Conservation (phyloP, 768 basidiomycete species). For the Boletus sensibilis region DNA sequence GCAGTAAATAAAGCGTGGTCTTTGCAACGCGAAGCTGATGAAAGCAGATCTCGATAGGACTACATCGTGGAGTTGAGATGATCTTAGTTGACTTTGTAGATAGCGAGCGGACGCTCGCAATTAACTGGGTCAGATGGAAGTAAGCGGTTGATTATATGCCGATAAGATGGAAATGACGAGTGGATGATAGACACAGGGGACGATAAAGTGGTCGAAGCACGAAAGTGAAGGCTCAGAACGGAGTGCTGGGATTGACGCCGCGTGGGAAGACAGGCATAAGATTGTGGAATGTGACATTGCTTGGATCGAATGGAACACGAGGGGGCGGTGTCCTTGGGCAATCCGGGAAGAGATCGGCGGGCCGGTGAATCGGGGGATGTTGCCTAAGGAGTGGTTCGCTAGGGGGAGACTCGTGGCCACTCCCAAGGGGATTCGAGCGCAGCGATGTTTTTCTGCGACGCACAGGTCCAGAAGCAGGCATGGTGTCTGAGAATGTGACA, state of each 20-base stretch:
- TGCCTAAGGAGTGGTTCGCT: constrained; percentile 17
- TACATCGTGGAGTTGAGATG: constrained; percentile 33
- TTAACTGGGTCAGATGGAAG: constrained; percentile 31
- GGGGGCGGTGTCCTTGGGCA: constrained; percentile 37
- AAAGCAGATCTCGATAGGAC: constrained; percentile 23
- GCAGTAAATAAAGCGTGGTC: constrained; percentile 15
- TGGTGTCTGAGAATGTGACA: constrained; percentile 18
- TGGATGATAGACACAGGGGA: constrained; percentile 7
- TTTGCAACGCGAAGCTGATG: constrained; percentile 19
- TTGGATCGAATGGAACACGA: constrained; percentile 43
- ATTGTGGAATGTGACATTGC: constrained; percentile 51
- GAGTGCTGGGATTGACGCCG: constrained; percentile 15
- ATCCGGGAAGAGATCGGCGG: constrained; percentile 16
- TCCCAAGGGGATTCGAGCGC: constrained; percentile 47
- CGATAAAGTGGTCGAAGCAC: background rate
- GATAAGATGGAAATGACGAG: constrained; percentile 25
- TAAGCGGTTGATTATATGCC: constrained; percentile 31
- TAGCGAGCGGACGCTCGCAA: constrained; percentile 21
- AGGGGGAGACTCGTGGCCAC: constrained; percentile 19
- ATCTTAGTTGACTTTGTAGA: constrained; percentile 19
- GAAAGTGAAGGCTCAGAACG: constrained; percentile 8
- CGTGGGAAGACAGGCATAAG: constrained; percentile 60
- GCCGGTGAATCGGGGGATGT: constrained; percentile 31
- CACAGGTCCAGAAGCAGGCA: constrained; percentile 49
- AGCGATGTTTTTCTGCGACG: constrained; percentile 56